Conservation (phyloP, 2,329 filamentous ascomycete genomes). For the Stachybotrys elegans region DNA sequence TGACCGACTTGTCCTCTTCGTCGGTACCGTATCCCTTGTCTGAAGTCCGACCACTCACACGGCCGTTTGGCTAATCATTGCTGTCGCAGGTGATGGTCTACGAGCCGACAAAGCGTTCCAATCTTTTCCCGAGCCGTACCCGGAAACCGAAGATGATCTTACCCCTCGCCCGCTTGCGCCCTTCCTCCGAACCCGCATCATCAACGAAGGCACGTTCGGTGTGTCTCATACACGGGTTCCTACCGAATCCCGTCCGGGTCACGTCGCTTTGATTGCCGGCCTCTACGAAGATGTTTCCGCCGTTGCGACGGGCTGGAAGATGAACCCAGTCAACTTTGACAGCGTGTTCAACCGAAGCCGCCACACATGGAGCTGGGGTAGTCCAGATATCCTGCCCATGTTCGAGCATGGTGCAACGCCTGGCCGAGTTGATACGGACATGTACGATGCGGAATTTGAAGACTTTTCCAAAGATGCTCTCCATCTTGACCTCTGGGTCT, state of each 20-base stretch:
- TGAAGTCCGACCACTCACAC: not conserved
- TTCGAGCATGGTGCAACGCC: conserved; percentile 89
- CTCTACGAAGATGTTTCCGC: conserved; percentile 97
- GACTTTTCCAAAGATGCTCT: conserved; percentile 83
- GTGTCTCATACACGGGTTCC: conserved; percentile 96
- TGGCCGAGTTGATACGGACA: conserved; percentile 81
- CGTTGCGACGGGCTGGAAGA: conserved; percentile 95
- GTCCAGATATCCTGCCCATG: conserved; percentile 95
- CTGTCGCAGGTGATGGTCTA: conserved; percentile 68
- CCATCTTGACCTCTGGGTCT: conserved; percentile 88
- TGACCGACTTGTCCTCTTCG: conserved; percentile 85
- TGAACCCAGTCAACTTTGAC: conserved; percentile 97
- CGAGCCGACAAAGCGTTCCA: conserved; percentile 98
- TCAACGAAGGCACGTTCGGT: conserved; percentile 89
- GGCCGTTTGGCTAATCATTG: conserved; percentile 8
- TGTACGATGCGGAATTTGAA: conserved; percentile 78
- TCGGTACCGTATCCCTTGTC: conserved; percentile 53
- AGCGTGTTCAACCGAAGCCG: conserved; percentile 96
- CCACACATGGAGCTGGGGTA: conserved; percentile 99
- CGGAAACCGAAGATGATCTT: conserved; percentile 59
- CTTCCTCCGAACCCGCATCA: conserved; percentile 82
- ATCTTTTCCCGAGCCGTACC: conserved; percentile 81
- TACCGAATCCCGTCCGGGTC: conserved; percentile 91
- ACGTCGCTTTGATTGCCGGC: conserved; percentile 94
- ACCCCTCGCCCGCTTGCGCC: conserved; percentile 78